Evolutionary conservation across 805 yeast genomes (phyloP), one percentile per base, ranked within the genome.

Genomic region (Yarrowia osloensis): DNA sequence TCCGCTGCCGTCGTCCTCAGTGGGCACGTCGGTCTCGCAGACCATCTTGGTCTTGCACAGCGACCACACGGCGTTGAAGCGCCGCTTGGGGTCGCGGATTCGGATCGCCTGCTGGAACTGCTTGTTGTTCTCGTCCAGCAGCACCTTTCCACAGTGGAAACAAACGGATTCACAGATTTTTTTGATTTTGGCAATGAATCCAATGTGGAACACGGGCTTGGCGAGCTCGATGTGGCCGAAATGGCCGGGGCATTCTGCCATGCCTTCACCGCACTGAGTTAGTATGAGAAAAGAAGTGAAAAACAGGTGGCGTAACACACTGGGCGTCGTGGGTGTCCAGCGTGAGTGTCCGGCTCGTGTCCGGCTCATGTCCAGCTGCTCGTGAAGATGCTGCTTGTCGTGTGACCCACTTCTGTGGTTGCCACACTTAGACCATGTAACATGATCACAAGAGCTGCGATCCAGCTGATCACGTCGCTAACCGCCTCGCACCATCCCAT

Each of bases 231-330:
- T 95, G 76, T 95, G 99, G 72, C 99, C 99, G 79, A 95, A 95
- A 81, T 95, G 99, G 69, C 99, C 99, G 0, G 98, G 98, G 80
- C 99, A 95, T 77, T 95, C 98, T 69, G 94, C 91, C 98, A 95
- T 95, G 73, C 94, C 97, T 78, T 95, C 99, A 74, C 97, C 96
- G 84, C 99, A 95, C 79, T 76, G 67, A 22, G 28, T 63, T 63
- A 54, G 66, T 62, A 67, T 15, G n/a, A 33, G 37, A 33, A 33
- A 7, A 4, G 31, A 28, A n/a, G n/a, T n/a, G 31, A 28, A 8
- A 6, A 4, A 8, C 31, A 28, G 31, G 31, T 28, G 8, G 31
- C 8, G 31, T 28, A n/a, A n/a, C n/a, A n/a, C n/a, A n/a, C n/a
- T n/a, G n/a, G n/a, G n/a, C n/a, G n/a, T n/a, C n/a, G n/a, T n/a